A percentile compares a stretch with the other conserved stretches of the same genome.
Evolutionary conservation across 495 filamentous ascomycete species (phyloP).

Genomic region (Penicillium desertorum): DNA sequence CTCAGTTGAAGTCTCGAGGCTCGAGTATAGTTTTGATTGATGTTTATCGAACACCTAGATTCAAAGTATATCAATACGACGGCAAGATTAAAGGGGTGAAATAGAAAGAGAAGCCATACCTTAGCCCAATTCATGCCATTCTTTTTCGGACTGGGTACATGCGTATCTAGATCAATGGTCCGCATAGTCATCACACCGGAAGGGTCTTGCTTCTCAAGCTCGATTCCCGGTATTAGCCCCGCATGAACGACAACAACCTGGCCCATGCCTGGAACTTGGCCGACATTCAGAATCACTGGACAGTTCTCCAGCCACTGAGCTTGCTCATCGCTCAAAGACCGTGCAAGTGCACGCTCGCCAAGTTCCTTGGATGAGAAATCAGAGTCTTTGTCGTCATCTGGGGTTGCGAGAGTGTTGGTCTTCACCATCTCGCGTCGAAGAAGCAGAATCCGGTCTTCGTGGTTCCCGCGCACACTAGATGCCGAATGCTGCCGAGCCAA

Average conservation of each 20-base stretch:
- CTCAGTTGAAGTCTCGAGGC: constrained; percentile 18
- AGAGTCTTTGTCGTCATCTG: constrained; percentile 19
- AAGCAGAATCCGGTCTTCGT: constrained; percentile 79
- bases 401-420: constrained; percentile 14
- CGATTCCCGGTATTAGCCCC: constrained; percentile 73
- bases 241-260: constrained; percentile 78
- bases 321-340: constrained; percentile 57
- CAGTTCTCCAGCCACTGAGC: constrained; percentile 66
- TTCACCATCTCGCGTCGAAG: constrained; percentile 44
- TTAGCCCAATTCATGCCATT: constrained; percentile 67
- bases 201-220: constrained; percentile 72
- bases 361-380: constrained; percentile 26
- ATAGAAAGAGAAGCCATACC: constrained; percentile 37
- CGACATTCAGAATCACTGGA: constrained; percentile 73
- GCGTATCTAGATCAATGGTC: constrained; percentile 63
- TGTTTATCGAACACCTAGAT: constrained; percentile 58
- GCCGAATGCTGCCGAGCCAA: constrained; percentile 67
- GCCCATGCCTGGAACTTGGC: constrained; percentile 54
- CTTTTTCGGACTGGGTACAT: constrained; percentile 57
- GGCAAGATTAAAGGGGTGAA: not conserved
- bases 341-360: constrained; percentile 50
- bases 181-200: constrained; percentile 90
- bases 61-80: not conserved
- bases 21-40: constrained; percentile 40
- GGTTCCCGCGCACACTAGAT: constrained; percentile 85